Evolutionary conservation across 768 basidiomycete genomes (phyloP).

Genomic region (Xerocomellus intermedius): DNA sequence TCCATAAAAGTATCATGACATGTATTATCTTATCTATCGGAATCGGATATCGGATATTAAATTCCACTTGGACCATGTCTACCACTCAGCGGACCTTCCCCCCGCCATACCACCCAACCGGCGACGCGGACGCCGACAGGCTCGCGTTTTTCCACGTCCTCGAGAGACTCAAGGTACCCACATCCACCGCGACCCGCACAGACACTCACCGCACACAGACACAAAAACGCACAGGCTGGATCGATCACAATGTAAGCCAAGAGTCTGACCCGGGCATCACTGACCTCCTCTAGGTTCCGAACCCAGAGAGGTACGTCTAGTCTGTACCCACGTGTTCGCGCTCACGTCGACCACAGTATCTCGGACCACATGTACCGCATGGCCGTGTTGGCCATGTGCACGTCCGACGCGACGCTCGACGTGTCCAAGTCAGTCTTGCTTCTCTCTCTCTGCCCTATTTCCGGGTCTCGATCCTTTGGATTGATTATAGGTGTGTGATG

Average conservation of each 20-base stretch:
- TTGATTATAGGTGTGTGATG: constrained; percentile 63
- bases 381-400: constrained; percentile 90
- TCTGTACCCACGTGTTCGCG: neutral
- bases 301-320: constrained; percentile 68
- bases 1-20: constrained; percentile 31
- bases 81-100: constrained; percentile 58
- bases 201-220: constrained; percentile 51
- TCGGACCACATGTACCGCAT: constrained; percentile 98
- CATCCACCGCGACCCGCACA: neutral
- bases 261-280: neutral
- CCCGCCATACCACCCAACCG: constrained; percentile 54
- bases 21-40: constrained; percentile 31
- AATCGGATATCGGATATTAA: constrained; percentile 24
- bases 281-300: constrained; percentile 56
- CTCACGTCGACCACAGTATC: constrained; percentile 49
- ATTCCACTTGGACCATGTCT: neutral
- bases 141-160: constrained; percentile 90
- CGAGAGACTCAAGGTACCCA: constrained; percentile 80
- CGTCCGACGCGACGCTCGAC: constrained; percentile 70
- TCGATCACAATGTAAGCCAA: constrained; percentile 56
- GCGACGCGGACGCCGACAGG: constrained; percentile 59
- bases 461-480: neutral
- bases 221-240: constrained; percentile 95
- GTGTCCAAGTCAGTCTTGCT: constrained; percentile 57
- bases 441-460: neutral